A percentile compares a stretch with the other conserved stretches of the same genome.
phyloP scores from a whole-genome alignment of 108 stramenopile genomes.

The Cyclotella atomus region DNA sequence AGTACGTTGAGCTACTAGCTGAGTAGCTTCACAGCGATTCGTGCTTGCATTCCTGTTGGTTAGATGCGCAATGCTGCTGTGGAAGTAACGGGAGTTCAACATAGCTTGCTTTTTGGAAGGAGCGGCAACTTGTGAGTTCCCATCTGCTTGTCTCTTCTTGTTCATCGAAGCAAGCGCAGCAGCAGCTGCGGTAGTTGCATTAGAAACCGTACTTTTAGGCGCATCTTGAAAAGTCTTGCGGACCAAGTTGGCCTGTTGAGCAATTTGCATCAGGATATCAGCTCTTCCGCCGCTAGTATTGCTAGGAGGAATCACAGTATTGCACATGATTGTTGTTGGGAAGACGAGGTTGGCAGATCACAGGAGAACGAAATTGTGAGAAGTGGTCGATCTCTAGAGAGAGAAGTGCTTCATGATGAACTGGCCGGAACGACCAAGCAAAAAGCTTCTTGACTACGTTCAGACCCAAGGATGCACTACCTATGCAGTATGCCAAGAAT shows the following conservation, averaged over 20 bases:
- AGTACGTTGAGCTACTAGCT: neutral
- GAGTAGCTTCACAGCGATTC: neutral
- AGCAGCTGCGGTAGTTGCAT: constrained; percentile 28
- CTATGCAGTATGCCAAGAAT: neutral
- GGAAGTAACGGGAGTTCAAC: constrained; percentile 9
- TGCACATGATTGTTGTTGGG: neutral
- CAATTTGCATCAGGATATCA: constrained; percentile 31
- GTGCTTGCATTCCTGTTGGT: neutral
- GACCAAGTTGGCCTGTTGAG: constrained; percentile 23
- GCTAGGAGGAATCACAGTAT: no score
- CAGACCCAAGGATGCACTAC: neutral
- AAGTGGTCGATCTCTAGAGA: no score
- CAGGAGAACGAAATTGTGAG: neutral
- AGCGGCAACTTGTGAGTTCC: neutral
- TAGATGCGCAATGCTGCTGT: constrained; percentile 31
- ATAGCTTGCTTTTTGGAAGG: neutral
- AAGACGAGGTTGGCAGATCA: neutral
- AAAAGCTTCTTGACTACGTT: neutral
- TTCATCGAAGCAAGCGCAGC: constrained; percentile 38
- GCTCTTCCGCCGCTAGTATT: neutral
- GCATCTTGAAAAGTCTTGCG: constrained; percentile 26
- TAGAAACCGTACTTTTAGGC: neutral
- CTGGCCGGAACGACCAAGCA: neutral
- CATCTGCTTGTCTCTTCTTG: constrained; percentile 26
- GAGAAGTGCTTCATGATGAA: neutral